Percentiles rank a stretch among this genome's conserved stretches.
Evolutionary conservation across 176 grass and related monocot species (phyloP).

Genomic region (Carex littledalei): DNA sequence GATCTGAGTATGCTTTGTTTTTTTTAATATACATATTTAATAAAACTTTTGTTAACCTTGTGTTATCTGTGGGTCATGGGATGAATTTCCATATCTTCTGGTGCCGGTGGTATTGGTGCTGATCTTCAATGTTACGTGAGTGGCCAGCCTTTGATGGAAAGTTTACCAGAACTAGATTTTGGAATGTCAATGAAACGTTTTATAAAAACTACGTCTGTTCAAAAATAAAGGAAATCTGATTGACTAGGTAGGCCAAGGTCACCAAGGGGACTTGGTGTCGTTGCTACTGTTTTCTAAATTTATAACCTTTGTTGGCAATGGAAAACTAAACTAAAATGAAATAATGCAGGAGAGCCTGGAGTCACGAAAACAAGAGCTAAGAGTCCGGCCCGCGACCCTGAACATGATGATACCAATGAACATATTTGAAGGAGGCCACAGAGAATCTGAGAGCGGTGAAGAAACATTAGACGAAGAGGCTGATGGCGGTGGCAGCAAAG

Average conservation of each 20-base stretch:
- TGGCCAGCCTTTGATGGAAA: background rate
- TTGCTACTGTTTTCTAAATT: no score
- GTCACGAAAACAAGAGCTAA: conserved; percentile 73
- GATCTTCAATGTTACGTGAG: background rate
- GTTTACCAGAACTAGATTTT: background rate
- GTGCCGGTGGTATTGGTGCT: background rate
- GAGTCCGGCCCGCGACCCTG: conserved; percentile 47
- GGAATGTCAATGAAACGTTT: background rate
- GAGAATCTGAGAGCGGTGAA: conserved; percentile 79
- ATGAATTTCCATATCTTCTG: background rate
- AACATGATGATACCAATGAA: conserved; percentile 99
- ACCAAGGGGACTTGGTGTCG: background rate
- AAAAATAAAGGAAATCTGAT: background rate
- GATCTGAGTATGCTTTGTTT: background rate
- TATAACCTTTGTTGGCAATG: background rate
- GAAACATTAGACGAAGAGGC: conserved; percentile 89
- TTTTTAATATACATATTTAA: background rate
- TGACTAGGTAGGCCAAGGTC: background rate
- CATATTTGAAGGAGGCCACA: conserved; percentile 74
- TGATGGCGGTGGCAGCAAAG: conserved; percentile 55
- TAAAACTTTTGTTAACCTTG: background rate
- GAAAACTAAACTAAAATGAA: background rate
- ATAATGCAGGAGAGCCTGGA: conserved; percentile 82
- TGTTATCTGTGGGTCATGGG: background rate
- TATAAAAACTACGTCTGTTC: background rate